Evolutionary conservation across 768 basidiomycete genomes (phyloP).

Genomic region (Termitomyces sp.): DNA sequence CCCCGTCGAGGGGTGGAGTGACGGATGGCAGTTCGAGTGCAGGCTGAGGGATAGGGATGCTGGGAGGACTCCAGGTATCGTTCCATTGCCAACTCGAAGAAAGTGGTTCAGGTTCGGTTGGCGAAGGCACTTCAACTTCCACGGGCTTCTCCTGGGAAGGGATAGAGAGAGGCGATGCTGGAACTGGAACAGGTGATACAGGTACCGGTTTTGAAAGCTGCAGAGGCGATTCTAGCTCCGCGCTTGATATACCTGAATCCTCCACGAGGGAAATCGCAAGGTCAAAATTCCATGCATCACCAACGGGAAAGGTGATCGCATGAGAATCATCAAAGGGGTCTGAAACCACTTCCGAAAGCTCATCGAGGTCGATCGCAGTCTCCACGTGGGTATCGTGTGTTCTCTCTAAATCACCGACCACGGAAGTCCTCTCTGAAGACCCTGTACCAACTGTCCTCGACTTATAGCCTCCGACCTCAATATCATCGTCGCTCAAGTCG

Average conservation of each 20-base stretch:
- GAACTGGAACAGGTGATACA: neutral
- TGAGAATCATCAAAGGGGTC: constrained; percentile 13
- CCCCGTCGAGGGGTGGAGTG: neutral
- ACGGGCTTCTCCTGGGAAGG: neutral
- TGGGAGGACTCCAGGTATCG: constrained; percentile 9
- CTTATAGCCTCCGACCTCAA: no score
- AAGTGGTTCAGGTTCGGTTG: neutral
- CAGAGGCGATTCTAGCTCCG: neutral
- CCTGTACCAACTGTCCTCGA: neutral
- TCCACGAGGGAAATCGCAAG: neutral
- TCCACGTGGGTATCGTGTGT: neutral
- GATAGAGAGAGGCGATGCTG: neutral
- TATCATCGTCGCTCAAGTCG: constrained; percentile 4
- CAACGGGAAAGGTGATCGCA: neutral
- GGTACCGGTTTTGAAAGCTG: neutral
- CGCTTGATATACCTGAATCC: neutral
- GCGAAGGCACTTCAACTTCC: neutral
- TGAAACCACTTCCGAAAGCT: neutral
- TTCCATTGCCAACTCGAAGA: constrained; percentile 11
- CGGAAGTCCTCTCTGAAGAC: neutral
- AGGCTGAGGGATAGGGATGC: neutral
- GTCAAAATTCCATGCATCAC: neutral
- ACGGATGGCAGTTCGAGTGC: neutral
- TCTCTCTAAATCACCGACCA: no score
- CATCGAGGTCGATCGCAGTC: neutral